Conservation (phyloP, 2,329 filamentous ascomycete genomes). For the Fusarium sp. region DNA sequence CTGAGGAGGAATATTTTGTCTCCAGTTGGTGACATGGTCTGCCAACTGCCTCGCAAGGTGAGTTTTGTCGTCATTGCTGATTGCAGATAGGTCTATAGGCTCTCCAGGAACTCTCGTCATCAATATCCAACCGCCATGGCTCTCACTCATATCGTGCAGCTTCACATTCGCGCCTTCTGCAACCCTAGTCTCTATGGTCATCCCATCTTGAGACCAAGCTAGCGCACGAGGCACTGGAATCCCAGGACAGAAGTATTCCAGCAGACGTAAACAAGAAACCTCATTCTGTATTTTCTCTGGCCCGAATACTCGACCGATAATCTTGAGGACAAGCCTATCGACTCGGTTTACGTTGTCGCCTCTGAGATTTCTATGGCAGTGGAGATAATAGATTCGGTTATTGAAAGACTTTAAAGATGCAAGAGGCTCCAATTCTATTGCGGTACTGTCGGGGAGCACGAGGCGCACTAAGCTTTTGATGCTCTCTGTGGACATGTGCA, state of each 20-base stretch:
- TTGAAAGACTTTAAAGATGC: conserved; percentile 6
- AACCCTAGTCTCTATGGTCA: not conserved
- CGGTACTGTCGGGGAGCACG: rapidly evolving
- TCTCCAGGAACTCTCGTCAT: conserved; percentile 4
- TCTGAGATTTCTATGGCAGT: rapidly evolving
- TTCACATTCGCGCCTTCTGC: too few relatives aligned
- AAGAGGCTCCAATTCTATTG: not conserved
- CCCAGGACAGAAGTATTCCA: not conserved
- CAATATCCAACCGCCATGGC: conserved; percentile 5
- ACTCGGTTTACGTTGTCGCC: rapidly evolving
- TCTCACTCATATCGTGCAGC: not conserved
- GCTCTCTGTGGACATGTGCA: not conserved
- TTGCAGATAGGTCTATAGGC: not conserved
- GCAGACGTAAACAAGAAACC: conserved; percentile 6
- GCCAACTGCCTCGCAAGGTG: not conserved
- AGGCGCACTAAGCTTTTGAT: not conserved
- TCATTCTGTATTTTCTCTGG: conserved; percentile 16
- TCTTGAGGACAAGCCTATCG: conserved; percentile 2
- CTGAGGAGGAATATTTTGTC: not conserved
- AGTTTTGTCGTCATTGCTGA: not conserved
- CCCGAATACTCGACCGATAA: conserved; percentile 19
- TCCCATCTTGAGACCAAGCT: conserved; percentile 23
- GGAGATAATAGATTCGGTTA: conserved; percentile 18
- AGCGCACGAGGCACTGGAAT: not conserved
- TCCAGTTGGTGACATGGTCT: conserved; percentile 4